phyloP scores from a whole-genome alignment of 371 early-diverging fungal species.

The Mortierella sp. region DNA sequence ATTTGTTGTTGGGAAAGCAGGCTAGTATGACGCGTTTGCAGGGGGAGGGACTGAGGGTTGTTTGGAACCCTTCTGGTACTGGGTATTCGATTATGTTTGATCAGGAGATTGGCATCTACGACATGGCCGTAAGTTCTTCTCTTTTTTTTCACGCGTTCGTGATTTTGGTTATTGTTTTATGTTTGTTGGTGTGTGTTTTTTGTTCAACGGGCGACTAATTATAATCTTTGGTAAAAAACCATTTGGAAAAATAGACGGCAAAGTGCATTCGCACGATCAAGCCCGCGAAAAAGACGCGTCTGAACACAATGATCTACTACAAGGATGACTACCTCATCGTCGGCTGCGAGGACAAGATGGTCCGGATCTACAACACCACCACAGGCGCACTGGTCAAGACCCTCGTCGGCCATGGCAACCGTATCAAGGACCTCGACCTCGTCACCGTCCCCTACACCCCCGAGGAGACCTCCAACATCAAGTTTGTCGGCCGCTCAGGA shows the following conservation, averaged over 20 bases:
- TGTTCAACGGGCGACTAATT: constrained; percentile 1
- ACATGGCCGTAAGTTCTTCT: constrained; percentile 67
- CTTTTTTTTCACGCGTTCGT: constrained; percentile 66
- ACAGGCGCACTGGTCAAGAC: constrained; percentile 70
- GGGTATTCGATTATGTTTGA: constrained; percentile 84
- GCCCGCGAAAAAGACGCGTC: constrained; percentile 62
- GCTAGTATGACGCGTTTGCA: constrained; percentile 67
- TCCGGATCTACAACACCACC: constrained; percentile 73
- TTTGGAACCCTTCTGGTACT: constrained; percentile 83
- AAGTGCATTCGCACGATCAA: constrained; percentile 64
- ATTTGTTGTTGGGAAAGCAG: constrained; percentile 88
- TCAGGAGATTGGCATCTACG: constrained; percentile 78
- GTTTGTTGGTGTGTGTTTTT: neutral
- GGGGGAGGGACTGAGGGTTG: constrained; percentile 73
- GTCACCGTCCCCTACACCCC: constrained; percentile 59
- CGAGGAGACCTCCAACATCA: constrained; percentile 61
- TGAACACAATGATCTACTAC: constrained; percentile 61
- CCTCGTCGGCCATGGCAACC: constrained; percentile 66
- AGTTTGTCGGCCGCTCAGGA: constrained; percentile 46
- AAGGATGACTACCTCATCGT: constrained; percentile 73
- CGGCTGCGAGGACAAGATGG: constrained; percentile 81
- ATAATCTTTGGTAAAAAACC: neutral
- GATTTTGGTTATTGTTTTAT: neutral
- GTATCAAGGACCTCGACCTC: constrained; percentile 65
- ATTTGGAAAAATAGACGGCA: constrained; percentile 61